Evolutionary conservation across 1,139 yeast species (phyloP).

Genomic region (Kurtzmaniella quercitrusa): DNA sequence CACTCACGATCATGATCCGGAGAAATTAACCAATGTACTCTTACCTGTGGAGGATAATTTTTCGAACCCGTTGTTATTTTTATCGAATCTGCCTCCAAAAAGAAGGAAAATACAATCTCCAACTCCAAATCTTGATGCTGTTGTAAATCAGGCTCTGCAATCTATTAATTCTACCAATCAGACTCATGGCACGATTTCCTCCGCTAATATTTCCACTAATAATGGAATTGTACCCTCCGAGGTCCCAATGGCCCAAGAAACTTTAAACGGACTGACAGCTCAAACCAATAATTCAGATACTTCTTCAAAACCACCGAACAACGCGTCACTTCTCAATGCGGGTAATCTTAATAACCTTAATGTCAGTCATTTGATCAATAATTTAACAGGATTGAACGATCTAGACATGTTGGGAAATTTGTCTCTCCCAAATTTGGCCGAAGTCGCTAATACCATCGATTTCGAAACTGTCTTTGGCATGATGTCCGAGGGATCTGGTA

Average conservation of each 20-base stretch:
- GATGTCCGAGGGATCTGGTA: conserved; percentile 14
- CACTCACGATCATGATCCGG: not conserved
- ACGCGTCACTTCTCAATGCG: conserved; percentile 26
- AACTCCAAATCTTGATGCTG: conserved; percentile 2
- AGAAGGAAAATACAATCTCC: conserved; percentile 3
- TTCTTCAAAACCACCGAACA: conserved; percentile 8
- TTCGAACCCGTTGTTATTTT: not conserved
- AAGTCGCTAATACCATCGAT: conserved; percentile 45
- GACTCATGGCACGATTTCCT: not conserved
- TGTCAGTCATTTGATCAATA: conserved; percentile 43
- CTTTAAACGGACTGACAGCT: not conserved
- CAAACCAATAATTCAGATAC: not conserved
- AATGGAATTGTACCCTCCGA: not conserved
- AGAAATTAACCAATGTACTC: not conserved
- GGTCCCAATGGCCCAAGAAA: not conserved
- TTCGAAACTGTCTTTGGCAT: conserved; percentile 33
- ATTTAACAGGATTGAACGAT: conserved; percentile 35
- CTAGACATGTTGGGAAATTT: conserved; percentile 31
- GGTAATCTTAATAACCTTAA: conserved; percentile 45
- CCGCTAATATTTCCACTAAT: not conserved
- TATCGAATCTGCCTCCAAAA: not conserved
- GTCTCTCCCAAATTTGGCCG: conserved; percentile 40
- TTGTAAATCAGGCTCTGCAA: not conserved
- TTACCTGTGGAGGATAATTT: not conserved
- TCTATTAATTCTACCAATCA: not conserved